Evolutionary conservation across 768 basidiomycete genomes (phyloP).

Genomic region (Termitomyces sp.): DNA sequence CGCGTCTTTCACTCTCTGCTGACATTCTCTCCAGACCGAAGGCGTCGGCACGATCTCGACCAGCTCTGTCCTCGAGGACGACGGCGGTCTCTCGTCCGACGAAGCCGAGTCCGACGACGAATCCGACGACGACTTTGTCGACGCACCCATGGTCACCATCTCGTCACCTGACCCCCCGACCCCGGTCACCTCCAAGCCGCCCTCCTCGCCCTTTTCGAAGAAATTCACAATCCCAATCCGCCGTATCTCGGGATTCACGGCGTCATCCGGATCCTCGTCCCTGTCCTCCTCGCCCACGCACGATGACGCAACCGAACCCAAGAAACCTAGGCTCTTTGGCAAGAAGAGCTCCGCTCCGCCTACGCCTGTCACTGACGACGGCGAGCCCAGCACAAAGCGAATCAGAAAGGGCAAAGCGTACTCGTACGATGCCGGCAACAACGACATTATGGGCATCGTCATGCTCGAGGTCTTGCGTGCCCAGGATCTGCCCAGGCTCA

Average conservation of each 20-base stretch:
- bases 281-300: neutral
- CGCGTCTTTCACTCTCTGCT: neutral
- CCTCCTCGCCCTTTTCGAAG: neutral
- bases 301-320: neutral
- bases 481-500: conserved; percentile 76
- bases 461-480: conserved; percentile 89
- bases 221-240: neutral
- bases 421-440: conserved; percentile 59
- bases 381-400: conserved; percentile 3
- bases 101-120: conserved; percentile 25
- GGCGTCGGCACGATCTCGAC: conserved; percentile 82
- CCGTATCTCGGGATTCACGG: neutral
- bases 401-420: conserved; percentile 22
- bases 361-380: neutral
- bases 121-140: neutral
- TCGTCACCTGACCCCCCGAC: conserved; percentile 2
- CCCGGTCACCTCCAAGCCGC: neutral
- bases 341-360: neutral
- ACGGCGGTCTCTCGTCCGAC: conserved; percentile 62
- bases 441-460: conserved; percentile 88
- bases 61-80: conserved; percentile 65
- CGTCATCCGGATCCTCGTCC: neutral
- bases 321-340: neutral
- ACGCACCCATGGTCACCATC: conserved; percentile 1
- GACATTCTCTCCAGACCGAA: conserved; percentile 51